Evolutionary conservation across 2,329 filamentous ascomycete genomes (phyloP), one percentile per base, ranked within the genome.

Genomic region (Epichloe festucae): DNA sequence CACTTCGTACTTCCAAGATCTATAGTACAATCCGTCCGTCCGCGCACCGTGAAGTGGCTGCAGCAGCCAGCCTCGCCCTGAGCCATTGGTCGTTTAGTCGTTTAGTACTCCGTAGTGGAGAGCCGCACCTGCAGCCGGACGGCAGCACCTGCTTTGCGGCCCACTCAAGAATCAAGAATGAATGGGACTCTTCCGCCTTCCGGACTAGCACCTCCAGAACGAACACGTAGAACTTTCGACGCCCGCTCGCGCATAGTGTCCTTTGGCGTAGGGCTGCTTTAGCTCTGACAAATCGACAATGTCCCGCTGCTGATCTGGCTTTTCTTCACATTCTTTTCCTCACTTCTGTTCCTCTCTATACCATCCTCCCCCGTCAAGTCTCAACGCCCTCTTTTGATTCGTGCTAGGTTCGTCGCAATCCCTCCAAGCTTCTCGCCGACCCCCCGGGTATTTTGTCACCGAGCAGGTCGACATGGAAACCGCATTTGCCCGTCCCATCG

Each of bases 401-500:
- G 19, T 42, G 43, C 34, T 50, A 44, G 53, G 48, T 46, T 50
- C 41, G 40, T 53, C 52, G 52, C 45, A 46, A 35, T 8, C 12
- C 19, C 23, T 21, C 19, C 10, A 36, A 35, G 19, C 21, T 35
- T 31, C 10, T 42, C 42, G 44, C 51, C 51, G 36, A 49, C 14
- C 34, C 31, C n/a, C 21, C 50, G 49, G 47, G 49, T 53, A 52
- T 52, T 50, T 54, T 48, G 42, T 49, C 43, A 46, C 45, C 57
- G 41, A 41, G 40, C 46, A 47, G 27, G 50, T 48, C 58, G 61
- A 57, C 56, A 85, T 85, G 81, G 79, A 84, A 58, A 76, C 72
- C 70, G 81, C 82, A 57, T 85, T 79, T 61, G 71, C 77, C 57
- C 74, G 73, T 61, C 70, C 79, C 58, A 74, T 73, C 63, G 68